Evolutionary conservation across 768 basidiomycete species (phyloP).

Genomic region (Coprinopsis sp.): DNA sequence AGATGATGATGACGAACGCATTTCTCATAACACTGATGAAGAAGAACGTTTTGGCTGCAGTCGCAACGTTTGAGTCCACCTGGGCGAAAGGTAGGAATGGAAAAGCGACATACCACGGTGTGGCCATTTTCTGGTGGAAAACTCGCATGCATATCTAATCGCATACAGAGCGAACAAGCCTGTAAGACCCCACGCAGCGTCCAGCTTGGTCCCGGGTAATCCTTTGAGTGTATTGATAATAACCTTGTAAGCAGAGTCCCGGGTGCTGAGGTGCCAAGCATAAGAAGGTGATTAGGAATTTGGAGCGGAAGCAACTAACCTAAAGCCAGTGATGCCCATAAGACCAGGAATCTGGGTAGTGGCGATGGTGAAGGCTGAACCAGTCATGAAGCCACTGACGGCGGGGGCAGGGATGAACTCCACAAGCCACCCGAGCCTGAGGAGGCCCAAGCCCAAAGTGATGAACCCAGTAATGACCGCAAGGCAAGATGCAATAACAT

Average conservation of each 20-base stretch:
- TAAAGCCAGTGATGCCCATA: constrained; percentile 82
- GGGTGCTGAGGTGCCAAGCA: constrained; percentile 50
- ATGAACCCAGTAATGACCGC: constrained; percentile 90
- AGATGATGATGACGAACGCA: constrained; percentile 82
- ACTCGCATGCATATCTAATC: constrained; percentile 56
- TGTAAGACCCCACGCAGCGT: constrained; percentile 87
- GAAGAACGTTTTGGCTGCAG: constrained; percentile 63
- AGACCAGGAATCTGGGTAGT: constrained; percentile 87
- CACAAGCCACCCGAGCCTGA: constrained; percentile 90
- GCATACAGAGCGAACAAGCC: constrained; percentile 67
- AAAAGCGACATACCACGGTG: constrained; percentile 40
- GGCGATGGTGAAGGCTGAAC: constrained; percentile 91
- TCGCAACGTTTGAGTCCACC: constrained; percentile 1
- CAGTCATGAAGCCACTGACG: constrained; percentile 93
- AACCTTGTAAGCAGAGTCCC: constrained; percentile 78
- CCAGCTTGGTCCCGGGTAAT: constrained; percentile 61
- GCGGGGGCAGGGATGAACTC: constrained; percentile 90
- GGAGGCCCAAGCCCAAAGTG: constrained; percentile 81
- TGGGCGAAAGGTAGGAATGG: not conserved
- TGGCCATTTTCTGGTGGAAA: constrained; percentile 55
- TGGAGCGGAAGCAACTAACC: constrained; percentile 41
- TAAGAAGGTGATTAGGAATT: constrained; percentile 1
- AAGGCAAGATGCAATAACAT: constrained; percentile 78
- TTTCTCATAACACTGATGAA: constrained; percentile 75
- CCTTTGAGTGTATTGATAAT: constrained; percentile 92